Base-by-base conservation (phyloP, 1,284 basidiomycete genomes). In the Laetiporus sulphureus region DNA sequence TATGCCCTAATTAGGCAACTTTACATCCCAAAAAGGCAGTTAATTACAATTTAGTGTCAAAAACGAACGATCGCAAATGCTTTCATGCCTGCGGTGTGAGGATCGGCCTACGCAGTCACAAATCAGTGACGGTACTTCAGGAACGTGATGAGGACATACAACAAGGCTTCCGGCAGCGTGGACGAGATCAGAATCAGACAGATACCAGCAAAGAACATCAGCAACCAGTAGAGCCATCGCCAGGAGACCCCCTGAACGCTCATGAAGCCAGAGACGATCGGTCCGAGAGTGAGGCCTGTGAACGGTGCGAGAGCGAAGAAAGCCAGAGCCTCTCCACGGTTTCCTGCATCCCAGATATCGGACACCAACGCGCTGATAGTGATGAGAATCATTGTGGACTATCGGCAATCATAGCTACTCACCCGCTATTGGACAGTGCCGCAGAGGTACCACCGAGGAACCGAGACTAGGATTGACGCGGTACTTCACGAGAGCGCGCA, bases 171-270 rank as follows among this genome's bases (percentile, higher is more conserved):
- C 1, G 85, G 85, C 0, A 93, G 61, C 2, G 79, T 77, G 42
- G 91, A 70, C 29, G 86, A 37, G 46, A 85, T 74, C 20, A 74
- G 42, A 7, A 77, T 10, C 37, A 63, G 61, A 46, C 73, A 77
- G 5, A 60, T 45, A 4, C 73, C 61, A 43, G 76, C 75, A 53
- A 91, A 90, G 24, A 78, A 71, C 10, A 83, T 70, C 30, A 85
- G 60, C 31, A 87, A 68, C 83, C 84, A 91, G 65, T 81, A 91
- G 10, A 83, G 53, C 84, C 83, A 89, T 32, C 80, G 68, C 79
- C 81, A 90, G 4, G 72, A 72, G 1, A 72, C 64, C 27, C 71
- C 67, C 5, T 59, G 54, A 15, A 71, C 64, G 8, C 62, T 60
- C 40, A 79, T 66, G 51, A 70, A 71, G 8, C 86, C 81, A 32